Evolutionary conservation across 2,329 filamentous ascomycete species (phyloP), one percentile per base, ranked within the genome.

Genomic region (Sporothrix pseudoabietina): DNA sequence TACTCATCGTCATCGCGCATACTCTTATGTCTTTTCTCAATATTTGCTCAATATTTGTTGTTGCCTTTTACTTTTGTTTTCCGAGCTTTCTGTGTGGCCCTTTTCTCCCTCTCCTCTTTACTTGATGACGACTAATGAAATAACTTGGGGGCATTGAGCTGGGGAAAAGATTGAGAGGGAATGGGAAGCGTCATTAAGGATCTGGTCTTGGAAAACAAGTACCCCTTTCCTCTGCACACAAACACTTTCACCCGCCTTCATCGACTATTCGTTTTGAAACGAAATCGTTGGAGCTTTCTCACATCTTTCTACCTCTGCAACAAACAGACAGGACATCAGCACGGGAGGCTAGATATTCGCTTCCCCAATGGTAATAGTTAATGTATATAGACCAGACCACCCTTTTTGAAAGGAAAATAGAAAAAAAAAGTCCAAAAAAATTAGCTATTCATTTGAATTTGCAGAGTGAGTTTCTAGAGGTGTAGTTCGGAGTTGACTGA

Each of bases 321-420:
- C 9, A n/a, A n/a, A 22, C 32, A n/a, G 41, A 49, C 63, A 49
- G 44, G 44, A 49, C 44, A 49, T 12, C 9, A 12, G 10, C n/a
- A 41, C 72, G 75, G 41, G 75, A 74, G 57, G 57, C 72, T 30
- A 30, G 12, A 41, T 30, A 66, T 74, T 71, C 49, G 71, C 47
- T 75, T 74, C 74, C 72, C 49, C 74, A 41, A 72, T 55, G 22
- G 65, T 77, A 77, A 76, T 77, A 73, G 72, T 71, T 68, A 73
- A 71, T 49, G 39, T 73, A 71, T 75, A 74, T 74, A 74, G 75
- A 72, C 74, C 69, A 74, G 74, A 75, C 72, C 73, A 76, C 74
- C 72, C 73, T 72, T 72, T 73, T 59, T 65, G n/a, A 54, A 59
- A 71, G 69, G 39, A 61, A 61, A 71, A 55, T 61, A 54, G 26